phyloP scores from a whole-genome alignment of 148 eudicot species.

The Talinum fruticosum region DNA sequence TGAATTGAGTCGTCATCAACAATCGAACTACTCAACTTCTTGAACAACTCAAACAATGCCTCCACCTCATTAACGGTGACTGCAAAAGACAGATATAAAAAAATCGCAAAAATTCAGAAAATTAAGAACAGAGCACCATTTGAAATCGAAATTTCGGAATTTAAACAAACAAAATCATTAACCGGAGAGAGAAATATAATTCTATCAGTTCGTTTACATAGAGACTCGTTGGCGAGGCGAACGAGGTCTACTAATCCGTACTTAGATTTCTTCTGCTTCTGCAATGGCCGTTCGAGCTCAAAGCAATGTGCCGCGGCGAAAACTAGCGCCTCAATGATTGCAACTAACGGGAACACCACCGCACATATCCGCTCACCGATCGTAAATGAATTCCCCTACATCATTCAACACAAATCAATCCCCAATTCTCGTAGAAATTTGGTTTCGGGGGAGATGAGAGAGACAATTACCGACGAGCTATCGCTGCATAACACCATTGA shows the following conservation, averaged over 20 bases:
- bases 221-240: constrained; percentile 50
- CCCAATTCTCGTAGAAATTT: not conserved
- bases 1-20: constrained; percentile 86
- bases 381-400: constrained; percentile 42
- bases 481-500: not conserved
- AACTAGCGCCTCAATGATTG: constrained; percentile 39
- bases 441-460: not conserved
- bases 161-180: not conserved
- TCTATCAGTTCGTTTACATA: constrained; percentile 30
- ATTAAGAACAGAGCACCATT: not conserved
- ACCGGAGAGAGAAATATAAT: not conserved
- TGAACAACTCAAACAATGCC: constrained; percentile 78
- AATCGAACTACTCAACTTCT: constrained; percentile 81
- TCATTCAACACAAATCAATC: not conserved
- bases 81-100: constrained; percentile 25
- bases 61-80: constrained; percentile 87
- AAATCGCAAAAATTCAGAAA: not conserved
- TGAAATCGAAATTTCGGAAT: not conserved
- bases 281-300: constrained; percentile 13
- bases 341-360: constrained; percentile 41
- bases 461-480: not conserved
- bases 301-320: constrained; percentile 41
- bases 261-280: not conserved
- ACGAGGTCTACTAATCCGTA: constrained; percentile 25
- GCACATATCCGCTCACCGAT: constrained; percentile 48